A percentile compares a stretch with the other conserved stretches of the same genome.
These are phyloP conservation scores for Arthroderma sp. DNA, from an alignment of 2,329 filamentous ascomycete species.

Conservation along the genomic window DNA sequence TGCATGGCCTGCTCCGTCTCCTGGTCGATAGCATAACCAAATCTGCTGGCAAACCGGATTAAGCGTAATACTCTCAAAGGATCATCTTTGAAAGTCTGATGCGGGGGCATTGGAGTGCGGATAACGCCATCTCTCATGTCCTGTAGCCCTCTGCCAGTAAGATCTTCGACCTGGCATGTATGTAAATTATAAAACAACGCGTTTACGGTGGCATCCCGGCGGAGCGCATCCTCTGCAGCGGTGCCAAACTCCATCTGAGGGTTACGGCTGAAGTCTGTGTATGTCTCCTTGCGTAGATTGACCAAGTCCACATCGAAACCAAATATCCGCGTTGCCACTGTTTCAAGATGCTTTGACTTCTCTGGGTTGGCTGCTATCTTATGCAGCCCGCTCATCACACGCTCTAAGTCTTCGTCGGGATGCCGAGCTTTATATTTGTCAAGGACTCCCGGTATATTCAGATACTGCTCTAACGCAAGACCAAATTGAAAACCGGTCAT, in stretches of 20 bases:
- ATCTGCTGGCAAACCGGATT: conserved; percentile 76
- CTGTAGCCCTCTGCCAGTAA: conserved; percentile 57
- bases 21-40: conserved; percentile 64
- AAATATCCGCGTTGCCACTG: conserved; percentile 72
- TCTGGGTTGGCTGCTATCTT: conserved; percentile 87
- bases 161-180: conserved; percentile 67
- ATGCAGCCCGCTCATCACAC: conserved; percentile 60
- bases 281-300: conserved; percentile 84
- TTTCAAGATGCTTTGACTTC: conserved; percentile 93
- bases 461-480: conserved; percentile 29
- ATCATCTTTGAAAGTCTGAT: conserved; percentile 89
- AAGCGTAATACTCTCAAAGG: conserved; percentile 75
- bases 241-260: conserved; percentile 90
- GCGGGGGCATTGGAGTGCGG: conserved; percentile 71
- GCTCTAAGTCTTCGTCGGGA: conserved; percentile 29
- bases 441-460: conserved; percentile 26
- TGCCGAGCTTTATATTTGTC: conserved; percentile 34
- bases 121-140: conserved; percentile 65
- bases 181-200: conserved; percentile 92
- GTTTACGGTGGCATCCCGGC: conserved; percentile 87
- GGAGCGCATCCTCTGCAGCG: conserved; percentile 73
- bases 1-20: conserved; percentile 61
- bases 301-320: conserved; percentile 87
- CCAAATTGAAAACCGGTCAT: conserved; percentile 39
- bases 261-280: conserved; percentile 76